Conservation (phyloP, 208 protist genomes). For the Chromosphaera perkinsii region DNA sequence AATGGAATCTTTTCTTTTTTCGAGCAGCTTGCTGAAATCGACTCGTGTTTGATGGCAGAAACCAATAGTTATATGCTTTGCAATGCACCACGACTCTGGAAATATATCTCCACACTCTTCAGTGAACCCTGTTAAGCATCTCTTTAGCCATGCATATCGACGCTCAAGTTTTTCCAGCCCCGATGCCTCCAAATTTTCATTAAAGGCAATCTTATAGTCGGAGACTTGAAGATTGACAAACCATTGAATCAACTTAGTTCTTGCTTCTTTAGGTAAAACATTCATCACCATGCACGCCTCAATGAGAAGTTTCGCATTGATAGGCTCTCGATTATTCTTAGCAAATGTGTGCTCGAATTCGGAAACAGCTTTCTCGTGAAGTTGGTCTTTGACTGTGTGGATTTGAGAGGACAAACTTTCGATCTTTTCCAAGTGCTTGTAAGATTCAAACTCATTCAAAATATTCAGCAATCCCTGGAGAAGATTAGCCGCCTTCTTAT, state of each 20-base stretch:
- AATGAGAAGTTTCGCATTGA: background rate
- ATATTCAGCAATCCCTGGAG: slow-evolving; percentile 74
- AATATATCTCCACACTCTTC: slow-evolving; percentile 67
- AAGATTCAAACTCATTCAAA: slow-evolving; percentile 63
- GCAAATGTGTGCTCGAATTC: no score
- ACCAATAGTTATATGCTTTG: slow-evolving; percentile 76
- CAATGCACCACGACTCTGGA: slow-evolving; percentile 76
- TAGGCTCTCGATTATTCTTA: no score
- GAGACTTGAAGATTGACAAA: slow-evolving; percentile 76
- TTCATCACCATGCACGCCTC: slow-evolving; percentile 74
- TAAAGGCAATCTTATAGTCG: slow-evolving; percentile 73
- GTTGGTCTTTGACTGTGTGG: slow-evolving; percentile 7
- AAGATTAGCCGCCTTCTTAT: slow-evolving; percentile 70
- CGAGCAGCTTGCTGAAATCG: background rate
- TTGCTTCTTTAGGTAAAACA: slow-evolving; percentile 67
- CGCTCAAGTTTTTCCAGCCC: slow-evolving; percentile 73
- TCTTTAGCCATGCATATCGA: slow-evolving; percentile 77
- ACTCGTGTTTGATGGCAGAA: slow-evolving; percentile 55
- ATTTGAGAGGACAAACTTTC: background rate
- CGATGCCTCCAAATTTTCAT: slow-evolving; percentile 62
- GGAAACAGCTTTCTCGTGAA: slow-evolving; percentile 4
- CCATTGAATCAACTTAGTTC: slow-evolving; percentile 67
- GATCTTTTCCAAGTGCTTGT: slow-evolving; percentile 70
- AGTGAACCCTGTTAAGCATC: slow-evolving; percentile 69
- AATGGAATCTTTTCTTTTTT: slow-evolving; percentile 1